A percentile compares a stretch with the other conserved stretches of the same genome.
phyloP scores from a whole-genome alignment of 805 yeast species.

The Sugiyamaella lignohabitans region DNA sequence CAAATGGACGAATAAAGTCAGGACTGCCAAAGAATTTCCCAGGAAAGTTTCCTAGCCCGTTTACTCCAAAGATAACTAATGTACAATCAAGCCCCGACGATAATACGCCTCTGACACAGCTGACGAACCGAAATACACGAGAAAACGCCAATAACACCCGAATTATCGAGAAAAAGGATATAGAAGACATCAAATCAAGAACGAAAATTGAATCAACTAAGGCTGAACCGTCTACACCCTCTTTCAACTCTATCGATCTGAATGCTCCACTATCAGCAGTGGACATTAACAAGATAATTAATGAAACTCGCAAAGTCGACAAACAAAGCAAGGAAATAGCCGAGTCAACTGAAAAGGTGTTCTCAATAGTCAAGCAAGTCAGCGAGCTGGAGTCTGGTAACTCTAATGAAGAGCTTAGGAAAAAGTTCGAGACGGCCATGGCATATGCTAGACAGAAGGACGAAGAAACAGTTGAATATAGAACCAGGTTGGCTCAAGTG shows the following conservation, averaged over 20 bases:
- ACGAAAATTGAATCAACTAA: not conserved
- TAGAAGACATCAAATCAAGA: too few relatives aligned
- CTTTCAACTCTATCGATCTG: not conserved
- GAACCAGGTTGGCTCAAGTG: slow-evolving; percentile 9
- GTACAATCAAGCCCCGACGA: not conserved
- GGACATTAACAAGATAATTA: not conserved
- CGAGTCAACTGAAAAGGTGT: not conserved
- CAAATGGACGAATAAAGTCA: slow-evolving; percentile 12
- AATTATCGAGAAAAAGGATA: not conserved
- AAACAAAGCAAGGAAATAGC: slow-evolving; percentile 2
- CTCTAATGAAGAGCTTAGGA: slow-evolving; percentile 1
- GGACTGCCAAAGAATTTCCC: slow-evolving; percentile 20
- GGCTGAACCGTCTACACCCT: not conserved
- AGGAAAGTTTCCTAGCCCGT: slow-evolving; percentile 23
- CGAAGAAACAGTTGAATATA: slow-evolving; percentile 11
- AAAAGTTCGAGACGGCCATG: slow-evolving; percentile 12
- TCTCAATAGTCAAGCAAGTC: not conserved
- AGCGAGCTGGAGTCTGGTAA: not conserved
- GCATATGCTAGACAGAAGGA: slow-evolving; percentile 14
- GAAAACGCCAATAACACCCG: not conserved
- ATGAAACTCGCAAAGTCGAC: not conserved
- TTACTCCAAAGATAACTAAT: slow-evolving; percentile 13
- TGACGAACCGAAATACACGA: slow-evolving; percentile 4
- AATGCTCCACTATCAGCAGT: not conserved
- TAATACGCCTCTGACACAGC: slow-evolving; percentile 6